Evolutionary conservation across 345 rosid genomes (phyloP).

Genomic region (Corymbia maculata): DNA sequence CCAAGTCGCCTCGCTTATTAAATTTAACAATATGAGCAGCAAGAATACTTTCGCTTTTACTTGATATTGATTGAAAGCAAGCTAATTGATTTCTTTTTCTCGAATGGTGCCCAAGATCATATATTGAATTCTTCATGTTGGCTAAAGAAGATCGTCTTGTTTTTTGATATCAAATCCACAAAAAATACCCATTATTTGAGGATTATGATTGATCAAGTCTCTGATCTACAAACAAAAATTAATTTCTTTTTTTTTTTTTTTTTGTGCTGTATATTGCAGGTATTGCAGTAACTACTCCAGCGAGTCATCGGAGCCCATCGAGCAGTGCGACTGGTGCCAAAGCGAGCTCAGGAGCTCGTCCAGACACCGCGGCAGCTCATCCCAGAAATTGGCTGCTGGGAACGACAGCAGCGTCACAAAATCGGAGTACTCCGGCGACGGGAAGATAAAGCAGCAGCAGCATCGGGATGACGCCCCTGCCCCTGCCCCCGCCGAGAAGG

Average conservation of each 20-base stretch:
- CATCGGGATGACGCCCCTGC: not conserved
- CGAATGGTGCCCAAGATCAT: slow-evolving; percentile 1
- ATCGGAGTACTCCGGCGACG: slow-evolving; percentile 51
- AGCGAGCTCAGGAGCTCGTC: slow-evolving; percentile 42
- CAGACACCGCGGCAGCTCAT: slow-evolving; percentile 24
- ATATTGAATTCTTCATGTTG: not conserved
- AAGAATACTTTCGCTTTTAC: not conserved
- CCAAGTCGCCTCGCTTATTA: not conserved
- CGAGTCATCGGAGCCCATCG: slow-evolving; percentile 52
- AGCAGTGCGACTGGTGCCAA: slow-evolving; percentile 87
- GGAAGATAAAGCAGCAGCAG: slow-evolving; percentile 37
- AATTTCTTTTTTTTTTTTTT: fast-evolving
- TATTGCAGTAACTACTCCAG: slow-evolving; percentile 85
- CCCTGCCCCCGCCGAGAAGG: not conserved
- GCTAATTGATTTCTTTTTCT: not conserved
- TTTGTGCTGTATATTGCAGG: slow-evolving; percentile 18
- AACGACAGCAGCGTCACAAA: slow-evolving; percentile 22
- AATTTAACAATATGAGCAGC: not conserved
- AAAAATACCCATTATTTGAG: not conserved
- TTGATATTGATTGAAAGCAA: not conserved
- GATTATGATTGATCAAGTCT: not conserved
- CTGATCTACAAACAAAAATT: too few relatives aligned
- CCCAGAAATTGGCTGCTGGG: slow-evolving; percentile 26
- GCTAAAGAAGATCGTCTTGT: not conserved
- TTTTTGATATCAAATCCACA: not conserved